phyloP scores from a whole-genome alignment of 2,329 filamentous ascomycete genomes.

The Lasiodiplodia theobromae region DNA sequence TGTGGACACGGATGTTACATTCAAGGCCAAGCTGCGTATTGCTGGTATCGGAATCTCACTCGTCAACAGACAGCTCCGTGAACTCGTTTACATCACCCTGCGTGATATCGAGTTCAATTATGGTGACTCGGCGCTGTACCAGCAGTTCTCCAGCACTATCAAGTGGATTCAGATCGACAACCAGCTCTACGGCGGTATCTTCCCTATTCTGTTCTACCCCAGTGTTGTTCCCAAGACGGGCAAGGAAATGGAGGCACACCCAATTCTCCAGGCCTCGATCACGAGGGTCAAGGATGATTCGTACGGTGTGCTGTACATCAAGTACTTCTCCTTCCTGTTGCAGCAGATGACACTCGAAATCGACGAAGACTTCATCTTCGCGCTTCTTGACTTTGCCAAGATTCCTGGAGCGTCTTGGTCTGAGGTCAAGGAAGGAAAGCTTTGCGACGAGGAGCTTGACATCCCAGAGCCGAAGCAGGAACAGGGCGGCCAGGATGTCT shows the following conservation, averaged over 20 bases:
- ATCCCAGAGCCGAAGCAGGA: conserved; percentile 90
- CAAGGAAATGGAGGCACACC: conserved; percentile 94
- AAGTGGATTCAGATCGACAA: conserved; percentile 99
- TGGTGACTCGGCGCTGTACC: conserved; percentile 90
- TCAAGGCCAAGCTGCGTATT: conserved; percentile 86
- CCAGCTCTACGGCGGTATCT: conserved; percentile 96
- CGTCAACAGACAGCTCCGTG: conserved; percentile 89
- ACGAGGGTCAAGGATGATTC: conserved; percentile 98
- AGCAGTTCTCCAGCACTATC: conserved; percentile 86
- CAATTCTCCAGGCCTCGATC: conserved; percentile 89
- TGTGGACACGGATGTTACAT: conserved; percentile 83
- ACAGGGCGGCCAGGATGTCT: conserved; percentile 89
- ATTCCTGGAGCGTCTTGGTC: conserved; percentile 89
- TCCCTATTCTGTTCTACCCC: conserved; percentile 95
- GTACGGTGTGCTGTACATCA: conserved; percentile 97
- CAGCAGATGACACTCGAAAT: conserved; percentile 99
- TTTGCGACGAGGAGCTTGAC: conserved; percentile 89
- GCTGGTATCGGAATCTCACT: conserved; percentile 92
- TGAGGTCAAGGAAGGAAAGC: conserved; percentile 79
- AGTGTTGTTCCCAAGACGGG: conserved; percentile 97
- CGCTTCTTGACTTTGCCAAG: conserved; percentile 92
- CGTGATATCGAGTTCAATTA: conserved; percentile 90
- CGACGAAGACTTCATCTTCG: conserved; percentile 98
- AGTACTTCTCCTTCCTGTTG: conserved; percentile 90
- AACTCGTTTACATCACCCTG: conserved; percentile 92